Evolutionary conservation across 148 eudicot species (phyloP).

Genomic region (Camellia lanceoleosa): DNA sequence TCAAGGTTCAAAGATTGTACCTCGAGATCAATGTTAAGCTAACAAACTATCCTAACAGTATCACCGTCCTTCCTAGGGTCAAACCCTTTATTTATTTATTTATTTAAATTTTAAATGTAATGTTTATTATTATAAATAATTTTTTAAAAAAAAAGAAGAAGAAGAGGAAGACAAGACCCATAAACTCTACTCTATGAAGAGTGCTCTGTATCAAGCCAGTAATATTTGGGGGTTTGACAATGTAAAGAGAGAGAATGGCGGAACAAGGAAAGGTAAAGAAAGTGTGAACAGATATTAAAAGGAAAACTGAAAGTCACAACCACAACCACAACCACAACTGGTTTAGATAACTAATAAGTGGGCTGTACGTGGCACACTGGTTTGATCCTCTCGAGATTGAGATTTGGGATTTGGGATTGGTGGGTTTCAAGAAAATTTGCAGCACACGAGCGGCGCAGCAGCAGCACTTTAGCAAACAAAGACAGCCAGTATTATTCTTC

Average conservation of each 20-base stretch:
- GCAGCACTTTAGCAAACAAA: slow-evolving; percentile 21
- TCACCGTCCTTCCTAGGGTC: slow-evolving; percentile 62
- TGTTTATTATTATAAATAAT: background rate
- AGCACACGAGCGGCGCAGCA: slow-evolving; percentile 32
- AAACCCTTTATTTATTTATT: no score
- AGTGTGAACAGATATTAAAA: background rate
- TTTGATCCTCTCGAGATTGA: background rate
- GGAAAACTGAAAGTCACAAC: background rate
- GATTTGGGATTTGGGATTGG: slow-evolving; percentile 19
- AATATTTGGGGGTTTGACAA: background rate
- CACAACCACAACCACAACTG: background rate
- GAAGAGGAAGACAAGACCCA: background rate
- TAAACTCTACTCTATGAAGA: slow-evolving; percentile 5
- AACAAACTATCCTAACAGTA: slow-evolving; percentile 22
- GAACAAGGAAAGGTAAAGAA: slow-evolving; percentile 40
- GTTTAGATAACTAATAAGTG: background rate
- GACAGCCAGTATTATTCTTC: background rate
- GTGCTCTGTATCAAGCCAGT: slow-evolving; percentile 42
- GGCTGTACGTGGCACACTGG: background rate
- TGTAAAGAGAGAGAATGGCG: slow-evolving; percentile 35
- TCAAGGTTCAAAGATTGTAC: slow-evolving; percentile 31
- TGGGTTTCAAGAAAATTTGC: slow-evolving; percentile 11
- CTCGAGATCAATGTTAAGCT: slow-evolving; percentile 35
- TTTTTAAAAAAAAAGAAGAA: background rate
- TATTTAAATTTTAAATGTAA: background rate